Conservation (phyloP, 345 rosid species). For the Aegle marmelos region DNA sequence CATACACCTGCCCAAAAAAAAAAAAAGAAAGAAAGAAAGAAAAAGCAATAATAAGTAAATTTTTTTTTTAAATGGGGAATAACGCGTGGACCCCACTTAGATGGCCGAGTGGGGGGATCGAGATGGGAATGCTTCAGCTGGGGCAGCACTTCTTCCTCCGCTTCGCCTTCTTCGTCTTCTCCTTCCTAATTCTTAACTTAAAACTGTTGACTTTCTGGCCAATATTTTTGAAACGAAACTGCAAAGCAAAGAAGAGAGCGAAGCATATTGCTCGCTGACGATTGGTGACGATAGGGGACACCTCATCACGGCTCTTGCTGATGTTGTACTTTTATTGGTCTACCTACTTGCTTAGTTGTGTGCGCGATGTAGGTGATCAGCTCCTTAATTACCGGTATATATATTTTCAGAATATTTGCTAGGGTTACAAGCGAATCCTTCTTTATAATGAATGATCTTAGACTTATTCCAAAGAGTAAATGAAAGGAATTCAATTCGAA, state of each 20-base stretch:
- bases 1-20: not conserved
- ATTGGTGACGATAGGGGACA: conserved; percentile 28
- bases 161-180: no score
- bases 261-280: conserved; percentile 24
- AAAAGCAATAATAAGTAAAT: not conserved
- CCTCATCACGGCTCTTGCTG: conserved; percentile 18
- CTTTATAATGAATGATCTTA: no score
- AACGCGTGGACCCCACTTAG: conserved; percentile 49
- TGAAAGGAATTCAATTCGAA: not conserved
- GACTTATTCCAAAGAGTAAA: not conserved
- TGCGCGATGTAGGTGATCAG: not conserved
- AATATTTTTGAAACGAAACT: conserved; percentile 34
- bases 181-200: conserved; percentile 14
- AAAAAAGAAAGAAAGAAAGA: not conserved
- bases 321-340: conserved; percentile 23
- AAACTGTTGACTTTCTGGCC: conserved; percentile 49
- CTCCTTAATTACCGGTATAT: not conserved
- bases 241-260: conserved; percentile 50
- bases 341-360: not conserved
- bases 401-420: not conserved
- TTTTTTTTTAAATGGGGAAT: not conserved
- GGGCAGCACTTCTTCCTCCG: not conserved
- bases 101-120: no score
- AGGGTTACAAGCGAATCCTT: no score
- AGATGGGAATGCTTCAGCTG: no score